Evolutionary conservation across 352 stramenopile species (phyloP), one percentile per base, ranked within the genome.

Genomic region (Phytopythium mirpurense): DNA sequence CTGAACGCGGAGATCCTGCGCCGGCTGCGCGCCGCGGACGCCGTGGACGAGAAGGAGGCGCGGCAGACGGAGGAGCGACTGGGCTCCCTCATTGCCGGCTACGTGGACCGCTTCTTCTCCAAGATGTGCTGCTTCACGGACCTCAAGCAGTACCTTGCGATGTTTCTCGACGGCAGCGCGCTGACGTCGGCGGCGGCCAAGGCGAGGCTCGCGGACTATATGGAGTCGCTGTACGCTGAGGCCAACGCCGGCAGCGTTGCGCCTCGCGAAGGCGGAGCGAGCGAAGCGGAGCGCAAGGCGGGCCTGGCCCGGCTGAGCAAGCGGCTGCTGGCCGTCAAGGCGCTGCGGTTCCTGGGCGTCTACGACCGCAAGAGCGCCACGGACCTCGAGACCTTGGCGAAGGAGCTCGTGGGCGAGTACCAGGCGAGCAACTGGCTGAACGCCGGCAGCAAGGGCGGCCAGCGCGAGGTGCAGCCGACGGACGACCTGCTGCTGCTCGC

Each of bases 121-220:
- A 95, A 95, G 63, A 78, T 77, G 44, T 93, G 82, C 73, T 95
- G 84, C 56, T 93, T 95, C 60, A 80, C 80, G 49, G 84, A 95
- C 53, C 64, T 95, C 31, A 84, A 92, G 65, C 80, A 89, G 56
- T 94, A 88, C 41, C 62, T 90, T 5, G 55, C 54, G 41, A 45
- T 80, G 2, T 83, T 85, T n/a, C 59, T 75, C 6, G 58, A 62
- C 8, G 56, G 70, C 26, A 70, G 49, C 4, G 46, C 57, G 2
- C 43, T 62, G 5, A 63, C 83, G 9, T 87, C 74, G 5, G 18
- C 41, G 12, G 37, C 59, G 3, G 63, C 67, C 2, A 83, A 81
- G 46, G 31, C 46, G 2, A 73, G 64, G 3, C 37, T 92, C 38
- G 43, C 71, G 16, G 47, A 68, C 12, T 49, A 68, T 24, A 66